phyloP scores from a whole-genome alignment of 2,329 filamentous ascomycete genomes.

The Podosphaera leucotricha region DNA sequence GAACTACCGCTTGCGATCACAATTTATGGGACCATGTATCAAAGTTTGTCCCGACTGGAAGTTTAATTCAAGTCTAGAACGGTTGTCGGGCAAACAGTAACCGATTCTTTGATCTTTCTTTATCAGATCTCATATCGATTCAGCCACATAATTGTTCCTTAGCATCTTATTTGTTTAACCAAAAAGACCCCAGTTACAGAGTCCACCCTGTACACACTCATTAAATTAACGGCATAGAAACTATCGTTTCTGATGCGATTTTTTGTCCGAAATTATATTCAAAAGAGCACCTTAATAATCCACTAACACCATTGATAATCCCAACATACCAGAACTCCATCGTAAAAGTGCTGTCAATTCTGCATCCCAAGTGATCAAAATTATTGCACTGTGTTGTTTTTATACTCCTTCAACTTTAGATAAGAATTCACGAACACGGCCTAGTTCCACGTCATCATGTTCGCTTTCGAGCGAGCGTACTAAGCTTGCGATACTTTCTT shows the following conservation, averaged over 20 bases:
- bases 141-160: no score
- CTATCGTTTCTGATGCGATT: background rate
- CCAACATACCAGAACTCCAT: background rate
- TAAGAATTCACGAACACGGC: slow-evolving; percentile 54
- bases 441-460: slow-evolving; percentile 49
- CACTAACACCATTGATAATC: background rate
- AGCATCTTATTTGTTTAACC: no score
- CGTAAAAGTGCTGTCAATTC: background rate
- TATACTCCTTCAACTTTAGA: background rate
- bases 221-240: background rate
- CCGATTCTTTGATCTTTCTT: no score
- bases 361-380: background rate
- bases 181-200: no score
- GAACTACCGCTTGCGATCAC: no score
- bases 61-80: no score
- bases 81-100: no score
- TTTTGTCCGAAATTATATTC: background rate
- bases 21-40: no score
- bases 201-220: no score
- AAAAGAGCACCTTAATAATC: background rate
- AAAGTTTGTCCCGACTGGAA: no score
- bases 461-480: slow-evolving; percentile 82
- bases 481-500: slow-evolving; percentile 54
- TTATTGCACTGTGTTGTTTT: background rate
- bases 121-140: no score